These are phyloP conservation scores for Diospyros lotus DNA, from an alignment of 148 eudicot species.

Conservation along the genomic window DNA sequence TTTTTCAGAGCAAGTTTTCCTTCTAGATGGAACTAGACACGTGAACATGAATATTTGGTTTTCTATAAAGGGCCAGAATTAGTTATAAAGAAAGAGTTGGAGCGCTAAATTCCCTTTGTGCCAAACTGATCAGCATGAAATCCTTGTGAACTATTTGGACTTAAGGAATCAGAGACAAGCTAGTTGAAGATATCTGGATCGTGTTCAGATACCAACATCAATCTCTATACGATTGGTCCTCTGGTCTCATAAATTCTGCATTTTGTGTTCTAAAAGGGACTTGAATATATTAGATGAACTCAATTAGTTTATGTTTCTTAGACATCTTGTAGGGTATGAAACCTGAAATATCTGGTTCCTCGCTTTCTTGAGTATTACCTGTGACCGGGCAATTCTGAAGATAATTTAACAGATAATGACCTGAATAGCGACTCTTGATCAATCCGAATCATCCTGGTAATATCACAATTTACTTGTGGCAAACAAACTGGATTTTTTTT, in stretches of 20 bases:
- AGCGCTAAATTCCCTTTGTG: conserved; percentile 11
- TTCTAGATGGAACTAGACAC: neutral
- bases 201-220: neutral
- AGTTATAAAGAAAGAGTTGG: conserved; percentile 28
- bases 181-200: neutral
- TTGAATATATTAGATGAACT: neutral
- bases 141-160: neutral
- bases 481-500: no score
- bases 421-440: no score
- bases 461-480: no score
- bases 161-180: conserved; percentile 1
- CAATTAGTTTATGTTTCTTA: no score
- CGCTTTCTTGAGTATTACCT: no score
- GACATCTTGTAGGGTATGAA: no score
- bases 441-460: no score
- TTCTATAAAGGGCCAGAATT: conserved; percentile 39
- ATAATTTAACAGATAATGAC: no score
- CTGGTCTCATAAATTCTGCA: neutral
- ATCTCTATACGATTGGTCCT: neutral
- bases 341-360: no score
- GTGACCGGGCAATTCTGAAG: no score
- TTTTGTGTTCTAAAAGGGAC: neutral
- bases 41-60: neutral
- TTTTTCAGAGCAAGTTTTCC: neutral
- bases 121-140: conserved; percentile 13